Percentiles rank a stretch among this genome's conserved stretches.
These are phyloP conservation scores for Teratosphaeria viscida DNA, from an alignment of 2,329 filamentous ascomycete species.

Conservation along the genomic window DNA sequence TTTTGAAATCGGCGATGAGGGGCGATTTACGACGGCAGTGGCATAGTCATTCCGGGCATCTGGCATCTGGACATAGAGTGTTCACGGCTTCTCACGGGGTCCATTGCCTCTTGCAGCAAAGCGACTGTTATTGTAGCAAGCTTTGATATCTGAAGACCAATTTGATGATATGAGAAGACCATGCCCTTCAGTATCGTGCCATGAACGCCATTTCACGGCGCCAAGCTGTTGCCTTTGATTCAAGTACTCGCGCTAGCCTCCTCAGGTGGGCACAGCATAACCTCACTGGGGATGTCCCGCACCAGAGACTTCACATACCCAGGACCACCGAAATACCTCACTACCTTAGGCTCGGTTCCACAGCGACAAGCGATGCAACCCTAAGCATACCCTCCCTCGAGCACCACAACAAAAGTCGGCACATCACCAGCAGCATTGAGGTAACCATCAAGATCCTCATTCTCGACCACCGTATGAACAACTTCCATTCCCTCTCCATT, in stretches of 20 bases:
- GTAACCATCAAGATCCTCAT: conserved; percentile 64
- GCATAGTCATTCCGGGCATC: neutral
- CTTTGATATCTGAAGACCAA: neutral
- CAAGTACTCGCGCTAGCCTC: neutral
- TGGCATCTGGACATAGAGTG: neutral
- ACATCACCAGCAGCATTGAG: conserved; percentile 51
- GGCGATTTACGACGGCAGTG: neutral
- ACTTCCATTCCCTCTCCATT: conserved; percentile 46
- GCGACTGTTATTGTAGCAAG: neutral
- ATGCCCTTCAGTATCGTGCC: neutral
- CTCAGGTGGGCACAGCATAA: no score
- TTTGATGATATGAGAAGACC: neutral
- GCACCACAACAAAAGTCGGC: conserved; percentile 36
- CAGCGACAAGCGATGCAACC: neutral
- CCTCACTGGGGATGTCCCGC: neutral
- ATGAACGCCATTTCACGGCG: no score
- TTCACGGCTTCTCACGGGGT: no score
- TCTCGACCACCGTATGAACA: conserved; percentile 54
- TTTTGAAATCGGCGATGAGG: neutral
- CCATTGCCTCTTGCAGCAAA: neutral
- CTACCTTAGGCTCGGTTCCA: neutral
- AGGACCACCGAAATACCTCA: neutral
- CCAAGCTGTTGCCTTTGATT: neutral
- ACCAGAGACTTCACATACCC: neutral
- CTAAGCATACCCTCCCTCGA: conserved; percentile 18